phyloP scores from a whole-genome alignment of 768 basidiomycete species.

The Suillus tomentosus region DNA sequence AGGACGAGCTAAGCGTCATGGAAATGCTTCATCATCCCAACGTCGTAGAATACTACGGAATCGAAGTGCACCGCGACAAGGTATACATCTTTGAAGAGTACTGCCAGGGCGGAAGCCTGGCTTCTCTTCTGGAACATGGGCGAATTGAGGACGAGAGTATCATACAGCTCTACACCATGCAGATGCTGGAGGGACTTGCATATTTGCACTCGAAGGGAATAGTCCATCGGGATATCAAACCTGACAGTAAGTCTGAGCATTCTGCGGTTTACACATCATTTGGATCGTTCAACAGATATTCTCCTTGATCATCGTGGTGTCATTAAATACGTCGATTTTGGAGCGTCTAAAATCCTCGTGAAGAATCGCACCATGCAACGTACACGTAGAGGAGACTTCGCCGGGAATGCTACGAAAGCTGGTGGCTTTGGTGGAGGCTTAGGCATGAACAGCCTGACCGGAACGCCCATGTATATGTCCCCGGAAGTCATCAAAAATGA shows the following conservation, averaged over 20 bases:
- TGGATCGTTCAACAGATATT: conserved; percentile 65
- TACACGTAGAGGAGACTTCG: conserved; percentile 59
- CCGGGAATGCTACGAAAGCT: conserved; percentile 33
- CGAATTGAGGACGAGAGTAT: conserved; percentile 96
- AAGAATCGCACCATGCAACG: conserved; percentile 83
- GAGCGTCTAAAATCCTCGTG: conserved; percentile 93
- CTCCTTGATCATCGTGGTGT: conserved; percentile 87
- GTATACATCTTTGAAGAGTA: conserved; percentile 99
- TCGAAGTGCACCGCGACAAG: conserved; percentile 98
- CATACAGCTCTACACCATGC: conserved; percentile 93
- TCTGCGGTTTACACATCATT: conserved; percentile 9
- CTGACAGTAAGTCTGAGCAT: conserved; percentile 76
- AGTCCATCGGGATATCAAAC: conserved; percentile 96
- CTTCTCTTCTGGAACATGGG: conserved; percentile 86
- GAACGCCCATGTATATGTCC: conserved; percentile 99
- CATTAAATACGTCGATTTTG: conserved; percentile 97
- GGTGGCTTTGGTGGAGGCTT: conserved; percentile 40
- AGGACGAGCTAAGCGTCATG: conserved; percentile 97
- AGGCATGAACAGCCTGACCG: conserved; percentile 84
- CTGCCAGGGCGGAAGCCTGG: conserved; percentile 94
- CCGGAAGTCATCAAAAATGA: conserved; percentile 98
- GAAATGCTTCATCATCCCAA: conserved; percentile 97
- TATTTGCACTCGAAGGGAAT: conserved; percentile 94
- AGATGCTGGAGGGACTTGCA: conserved; percentile 92
- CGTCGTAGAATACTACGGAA: conserved; percentile 97